Evolutionary conservation across 805 yeast species (phyloP).

Genomic region (Candida ovalis): DNA sequence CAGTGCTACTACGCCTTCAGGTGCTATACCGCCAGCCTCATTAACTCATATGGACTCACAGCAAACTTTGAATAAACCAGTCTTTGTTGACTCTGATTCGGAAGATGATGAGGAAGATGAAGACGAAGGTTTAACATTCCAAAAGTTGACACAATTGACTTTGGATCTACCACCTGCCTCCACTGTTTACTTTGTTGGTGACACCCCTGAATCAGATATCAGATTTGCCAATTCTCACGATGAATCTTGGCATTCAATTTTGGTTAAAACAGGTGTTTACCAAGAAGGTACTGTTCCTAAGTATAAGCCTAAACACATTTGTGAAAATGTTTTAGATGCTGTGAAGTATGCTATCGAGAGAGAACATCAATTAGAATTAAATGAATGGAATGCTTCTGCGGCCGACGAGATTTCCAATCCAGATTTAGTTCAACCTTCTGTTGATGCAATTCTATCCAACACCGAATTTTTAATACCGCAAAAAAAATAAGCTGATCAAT

Average conservation of each 20-base stretch:
- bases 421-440: slow-evolving; percentile 34
- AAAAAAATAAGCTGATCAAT: not conserved
- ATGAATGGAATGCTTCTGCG: slow-evolving; percentile 60
- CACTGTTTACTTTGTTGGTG: slow-evolving; percentile 86
- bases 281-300: slow-evolving; percentile 76
- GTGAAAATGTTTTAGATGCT: slow-evolving; percentile 75
- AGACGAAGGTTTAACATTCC: slow-evolving; percentile 44
- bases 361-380: slow-evolving; percentile 68
- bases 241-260: slow-evolving; percentile 77
- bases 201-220: slow-evolving; percentile 85
- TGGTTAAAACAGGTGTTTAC: slow-evolving; percentile 85
- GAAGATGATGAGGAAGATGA: slow-evolving; percentile 31
- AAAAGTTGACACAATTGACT: slow-evolving; percentile 39
- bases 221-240: slow-evolving; percentile 86
- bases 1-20: not conserved
- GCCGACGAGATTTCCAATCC: slow-evolving; percentile 18
- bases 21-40: slow-evolving; percentile 6
- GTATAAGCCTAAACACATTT: slow-evolving; percentile 70
- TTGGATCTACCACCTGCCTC: slow-evolving; percentile 76
- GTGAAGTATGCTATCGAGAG: slow-evolving; percentile 80
- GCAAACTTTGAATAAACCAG: slow-evolving; percentile 10
- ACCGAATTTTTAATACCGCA: slow-evolving; percentile 28
- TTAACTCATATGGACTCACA: slow-evolving; percentile 2
- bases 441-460: slow-evolving; percentile 48
- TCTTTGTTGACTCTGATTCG: slow-evolving; percentile 29